Percentiles rank a stretch among this genome's conserved stretches.
Conservation (phyloP, 2,329 filamentous ascomycete species). For the Trichoderma sp. region DNA sequence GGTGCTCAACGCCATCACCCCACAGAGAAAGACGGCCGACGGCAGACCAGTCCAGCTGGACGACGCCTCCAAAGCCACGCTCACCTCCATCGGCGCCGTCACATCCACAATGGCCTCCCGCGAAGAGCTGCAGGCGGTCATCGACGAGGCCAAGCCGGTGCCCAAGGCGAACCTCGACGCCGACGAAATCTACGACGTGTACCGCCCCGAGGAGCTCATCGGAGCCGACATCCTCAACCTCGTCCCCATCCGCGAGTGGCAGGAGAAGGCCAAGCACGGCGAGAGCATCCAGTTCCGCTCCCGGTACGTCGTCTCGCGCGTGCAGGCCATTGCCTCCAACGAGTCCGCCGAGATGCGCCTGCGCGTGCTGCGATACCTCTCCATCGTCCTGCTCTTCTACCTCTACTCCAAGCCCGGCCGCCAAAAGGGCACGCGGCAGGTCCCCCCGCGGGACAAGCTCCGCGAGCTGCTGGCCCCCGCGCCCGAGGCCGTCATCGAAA, state of each 20-base stretch:
- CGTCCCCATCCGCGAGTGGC: conserved; percentile 74
- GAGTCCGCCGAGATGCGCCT: conserved; percentile 57
- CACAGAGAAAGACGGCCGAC: conserved; percentile 42
- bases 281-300: conserved; percentile 60
- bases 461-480: conserved; percentile 58
- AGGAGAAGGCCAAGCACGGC: conserved; percentile 63
- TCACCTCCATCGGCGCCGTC: conserved; percentile 63
- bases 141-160: conserved; percentile 71
- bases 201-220: conserved; percentile 67
- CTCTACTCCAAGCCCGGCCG: conserved; percentile 50
- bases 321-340: conserved; percentile 57
- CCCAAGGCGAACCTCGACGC: conserved; percentile 70
- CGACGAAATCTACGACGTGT: conserved; percentile 70
- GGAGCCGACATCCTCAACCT: conserved; percentile 67
- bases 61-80: conserved; percentile 59
- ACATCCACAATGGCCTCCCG: conserved; percentile 68
- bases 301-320: conserved; percentile 66
- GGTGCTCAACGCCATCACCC: conserved; percentile 70
- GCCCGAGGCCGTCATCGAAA: conserved; percentile 64
- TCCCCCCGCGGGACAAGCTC: conserved; percentile 66
- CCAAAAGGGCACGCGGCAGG: conserved; percentile 50
- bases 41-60: conserved; percentile 53
- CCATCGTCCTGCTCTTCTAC: conserved; percentile 59
- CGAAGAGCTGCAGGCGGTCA: conserved; percentile 64
- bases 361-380: conserved; percentile 62